phyloP scores from a whole-genome alignment of 2,329 filamentous ascomycete genomes.

The Ophiostoma piceae region DNA sequence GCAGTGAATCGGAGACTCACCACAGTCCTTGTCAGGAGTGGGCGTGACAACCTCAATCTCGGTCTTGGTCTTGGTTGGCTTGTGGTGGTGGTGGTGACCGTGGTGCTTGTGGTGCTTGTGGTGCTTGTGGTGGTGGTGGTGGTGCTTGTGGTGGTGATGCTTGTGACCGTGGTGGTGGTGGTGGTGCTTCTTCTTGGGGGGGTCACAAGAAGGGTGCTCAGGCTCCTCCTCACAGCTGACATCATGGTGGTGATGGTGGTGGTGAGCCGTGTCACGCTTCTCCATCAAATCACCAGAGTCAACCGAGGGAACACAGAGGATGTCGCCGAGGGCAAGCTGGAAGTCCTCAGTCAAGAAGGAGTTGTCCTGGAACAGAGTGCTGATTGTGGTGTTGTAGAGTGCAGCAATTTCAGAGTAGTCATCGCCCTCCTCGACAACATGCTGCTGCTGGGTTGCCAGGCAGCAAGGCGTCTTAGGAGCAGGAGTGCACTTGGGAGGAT shows the following conservation, averaged over 20 bases:
- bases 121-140: slow-evolving; percentile 13
- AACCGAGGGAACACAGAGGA: slow-evolving; percentile 20
- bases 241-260: slow-evolving; percentile 16
- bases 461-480: slow-evolving; percentile 13
- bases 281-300: not conserved
- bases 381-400: slow-evolving; percentile 22
- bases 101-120: slow-evolving; percentile 11
- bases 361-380: slow-evolving; percentile 20
- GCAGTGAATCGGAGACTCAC: not conserved
- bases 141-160: slow-evolving; percentile 17
- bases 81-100: slow-evolving; percentile 17
- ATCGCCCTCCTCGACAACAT: slow-evolving; percentile 21
- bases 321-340: slow-evolving; percentile 15
- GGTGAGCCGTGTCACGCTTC: slow-evolving; percentile 23
- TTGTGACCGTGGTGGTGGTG: slow-evolving; percentile 14
- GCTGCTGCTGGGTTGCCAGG: slow-evolving; percentile 14
- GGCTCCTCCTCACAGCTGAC: slow-evolving; percentile 14
- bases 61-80: slow-evolving; percentile 12
- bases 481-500: slow-evolving; percentile 4
- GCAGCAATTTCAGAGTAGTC: slow-evolving; percentile 16
- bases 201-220: slow-evolving; percentile 2
- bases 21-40: not conserved
- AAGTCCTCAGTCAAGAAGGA: slow-evolving; percentile 19
- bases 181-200: slow-evolving; percentile 17
- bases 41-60: not conserved